These are phyloP conservation scores for Hura crepitans DNA, from an alignment of 441 rosid genomes.

Conservation along the genomic window DNA sequence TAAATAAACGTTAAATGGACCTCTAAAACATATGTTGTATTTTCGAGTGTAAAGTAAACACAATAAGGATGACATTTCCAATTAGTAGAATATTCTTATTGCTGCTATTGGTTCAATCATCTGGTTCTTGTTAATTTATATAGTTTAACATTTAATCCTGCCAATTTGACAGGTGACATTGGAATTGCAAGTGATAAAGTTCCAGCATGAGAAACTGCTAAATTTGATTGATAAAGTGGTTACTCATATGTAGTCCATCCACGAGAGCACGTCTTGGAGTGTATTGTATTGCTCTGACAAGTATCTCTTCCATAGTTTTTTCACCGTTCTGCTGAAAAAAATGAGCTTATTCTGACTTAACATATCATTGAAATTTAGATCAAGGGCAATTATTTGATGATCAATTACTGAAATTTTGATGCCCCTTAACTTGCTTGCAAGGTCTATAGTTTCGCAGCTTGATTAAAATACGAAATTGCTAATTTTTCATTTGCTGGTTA, in stretches of 20 bases:
- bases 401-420: not conserved
- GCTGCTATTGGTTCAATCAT: constrained; percentile 8
- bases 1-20: not conserved
- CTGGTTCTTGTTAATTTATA: not conserved
- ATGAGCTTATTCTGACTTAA: not conserved
- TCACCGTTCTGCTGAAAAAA: not conserved
- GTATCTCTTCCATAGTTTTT: not conserved
- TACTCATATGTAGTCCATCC: constrained; percentile 25
- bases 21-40: not conserved
- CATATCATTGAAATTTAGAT: not conserved
- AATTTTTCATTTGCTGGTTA: constrained; percentile 2
- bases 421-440: not conserved
- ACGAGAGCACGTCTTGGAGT: not conserved
- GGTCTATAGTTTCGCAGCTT: not conserved
- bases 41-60: not conserved
- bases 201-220: constrained; percentile 52
- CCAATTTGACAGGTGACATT: constrained; percentile 55
- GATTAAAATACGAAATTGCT: not conserved
- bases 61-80: not conserved
- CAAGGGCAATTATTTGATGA: not conserved
- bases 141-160: not conserved
- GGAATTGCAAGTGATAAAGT: constrained; percentile 50
- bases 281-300: not conserved
- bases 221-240: constrained; percentile 36
- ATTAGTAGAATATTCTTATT: not conserved